Base-by-base conservation (phyloP, 768 basidiomycete species). In the Xerocomellus intermedius region DNA sequence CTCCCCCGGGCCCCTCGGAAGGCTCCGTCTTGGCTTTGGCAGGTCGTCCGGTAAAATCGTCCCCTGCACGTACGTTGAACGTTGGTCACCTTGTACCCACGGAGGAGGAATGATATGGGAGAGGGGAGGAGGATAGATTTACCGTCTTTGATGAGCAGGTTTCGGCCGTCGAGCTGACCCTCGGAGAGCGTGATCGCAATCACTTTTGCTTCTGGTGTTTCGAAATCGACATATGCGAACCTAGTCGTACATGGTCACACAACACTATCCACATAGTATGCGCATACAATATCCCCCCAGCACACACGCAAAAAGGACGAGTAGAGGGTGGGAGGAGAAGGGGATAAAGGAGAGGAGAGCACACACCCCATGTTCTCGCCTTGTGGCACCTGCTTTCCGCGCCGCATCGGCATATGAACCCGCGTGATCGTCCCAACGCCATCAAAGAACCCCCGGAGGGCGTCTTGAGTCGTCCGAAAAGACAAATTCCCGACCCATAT, bases 221-320 rank as follows among this genome's bases (percentile, higher is more conserved):
- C 80, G 69, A 98, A 97, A 73, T 98, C 96, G 55, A 98, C 89
- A 74, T 98, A 98, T 36, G 97, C 97, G 70, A 94, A 99, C 37
- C 96, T 98, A 55, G 42, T 30, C 19, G 9, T 39, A 22, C 24
- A 52, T 26, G 48, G 57, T 57, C 53, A 64, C n/a, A 37, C 47
- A 44, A 53, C 16, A 9, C 21, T 9, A 12, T 52, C n/a, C 36
- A 55, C 13, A 46, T 12, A 6, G 6, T 8, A 30, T 13, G 14
- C 12, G 5, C 9, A 36, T 19, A 24, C 12, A 17, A 21, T n/a
- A 48, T 8, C 28, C 28, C 1, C 28, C 28, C 28, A 8, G 28
- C 30, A 30, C 30, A 2, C 9, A 30, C 17, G 13, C 16, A 19
- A n/a, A 32, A 39, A 24, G 7, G 21, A n/a, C 30, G 6, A 8